Base-by-base conservation (phyloP, 108 stramenopile species). In the Pseudonitzschia pungens region DNA sequence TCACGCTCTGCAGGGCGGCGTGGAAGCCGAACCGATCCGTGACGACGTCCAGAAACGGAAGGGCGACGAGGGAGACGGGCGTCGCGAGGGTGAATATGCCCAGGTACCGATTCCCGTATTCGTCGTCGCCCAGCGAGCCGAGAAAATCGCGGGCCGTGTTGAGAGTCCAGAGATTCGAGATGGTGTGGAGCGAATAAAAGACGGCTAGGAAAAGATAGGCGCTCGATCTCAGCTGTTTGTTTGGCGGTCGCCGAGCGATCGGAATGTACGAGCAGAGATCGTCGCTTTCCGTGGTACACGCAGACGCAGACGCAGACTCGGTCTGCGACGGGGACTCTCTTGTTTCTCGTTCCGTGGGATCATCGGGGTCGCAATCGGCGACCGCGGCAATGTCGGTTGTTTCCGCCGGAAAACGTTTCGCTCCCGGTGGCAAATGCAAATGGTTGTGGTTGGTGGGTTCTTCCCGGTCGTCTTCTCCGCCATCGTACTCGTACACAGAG, bases 111-210 rank as follows among this genome's bases (percentile, higher is more conserved):
- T 85, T 76, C 28, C 80, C 75, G 29, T 62, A 43, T 26, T 78
- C 73, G 56, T 82, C 76, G 57, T 85, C 81, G 15, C 84, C 84
- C 45, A 83, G 52, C 43, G 70, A 69, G 15, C 69, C 72, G 26
- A 85, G 70, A 53, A 80, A 83, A 32, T 76, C 76, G 31, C 78
- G 65, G 53, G 81, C 64, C 15, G 81, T 80, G 4, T 79, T 85
- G 7, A 85, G 54, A 0, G 28, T 73, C 28, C 36, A 85, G 7
- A 44, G 27, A 51, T 83, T 83, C 3, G 58, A 32, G 0, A 68
- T 33, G 18, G 59, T 29, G 56, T 83, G 81, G 57, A 82, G 68
- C 5, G 81, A 32, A 69, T 79, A 85, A 59, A 80, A 83, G 20
- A 72, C 18, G 9, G n/a, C 52, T 32, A 83, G 27, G 21, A 68